These are phyloP conservation scores for Ophiostoma triangulosporum DNA, from an alignment of 2,329 filamentous ascomycete genomes.

Conservation along the genomic window DNA sequence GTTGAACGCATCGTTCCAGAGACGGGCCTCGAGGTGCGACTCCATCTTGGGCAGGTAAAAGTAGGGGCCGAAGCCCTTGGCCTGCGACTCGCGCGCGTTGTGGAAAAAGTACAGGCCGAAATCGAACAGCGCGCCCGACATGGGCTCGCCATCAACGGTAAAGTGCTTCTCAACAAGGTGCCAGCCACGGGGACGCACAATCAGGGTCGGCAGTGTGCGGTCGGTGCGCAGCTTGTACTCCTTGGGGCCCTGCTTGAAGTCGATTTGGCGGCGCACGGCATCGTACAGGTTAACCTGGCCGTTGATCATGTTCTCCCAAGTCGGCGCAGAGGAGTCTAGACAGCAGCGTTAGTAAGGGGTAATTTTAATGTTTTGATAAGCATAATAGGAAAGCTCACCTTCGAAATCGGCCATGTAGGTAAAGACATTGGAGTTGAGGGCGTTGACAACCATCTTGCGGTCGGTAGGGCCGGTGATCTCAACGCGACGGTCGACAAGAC, in stretches of 20 bases:
- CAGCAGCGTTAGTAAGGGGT: conserved; percentile 5
- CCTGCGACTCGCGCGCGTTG: conserved; percentile 81
- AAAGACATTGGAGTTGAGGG: conserved; percentile 89
- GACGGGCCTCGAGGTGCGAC: conserved; percentile 86
- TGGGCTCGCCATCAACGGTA: conserved; percentile 86
- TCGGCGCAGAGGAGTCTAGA: conserved; percentile 81
- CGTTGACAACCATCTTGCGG: conserved; percentile 98
- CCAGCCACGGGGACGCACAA: conserved; percentile 91
- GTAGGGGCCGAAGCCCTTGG: conserved; percentile 78
- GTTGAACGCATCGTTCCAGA: conserved; percentile 99
- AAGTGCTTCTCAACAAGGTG: conserved; percentile 98
- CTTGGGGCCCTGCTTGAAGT: conserved; percentile 91
- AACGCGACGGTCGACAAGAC: conserved; percentile 81
- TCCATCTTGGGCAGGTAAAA: conserved; percentile 99
- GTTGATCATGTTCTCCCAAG: conserved; percentile 99
- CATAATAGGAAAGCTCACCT: conserved; percentile 41
- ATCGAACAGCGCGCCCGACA: conserved; percentile 86
- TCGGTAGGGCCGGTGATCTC: conserved; percentile 97
- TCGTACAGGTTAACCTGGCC: conserved; percentile 97
- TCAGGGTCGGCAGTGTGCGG: conserved; percentile 71
- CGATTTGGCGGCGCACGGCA: conserved; percentile 81
- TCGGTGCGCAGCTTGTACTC: conserved; percentile 96
- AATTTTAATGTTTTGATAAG: conserved; percentile 16
- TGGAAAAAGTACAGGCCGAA: conserved; percentile 99
- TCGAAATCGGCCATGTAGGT: conserved; percentile 99